Base-by-base conservation (phyloP, 2,329 filamentous ascomycete genomes). In the Alternaria sp. region DNA sequence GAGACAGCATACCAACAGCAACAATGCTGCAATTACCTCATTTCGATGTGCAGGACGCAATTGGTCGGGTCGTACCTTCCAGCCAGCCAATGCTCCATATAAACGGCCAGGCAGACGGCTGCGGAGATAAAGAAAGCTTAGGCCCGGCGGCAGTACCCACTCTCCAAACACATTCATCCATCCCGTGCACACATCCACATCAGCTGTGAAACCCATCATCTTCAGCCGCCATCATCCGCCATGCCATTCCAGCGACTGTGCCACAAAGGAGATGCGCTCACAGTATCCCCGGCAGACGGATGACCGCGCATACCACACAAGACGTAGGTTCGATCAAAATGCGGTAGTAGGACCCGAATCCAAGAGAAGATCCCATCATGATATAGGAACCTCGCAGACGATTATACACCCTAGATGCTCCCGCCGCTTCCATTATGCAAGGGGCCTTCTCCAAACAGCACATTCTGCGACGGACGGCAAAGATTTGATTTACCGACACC, bases 221-320 rank as follows among this genome's bases (percentile, higher is more conserved):
- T 49, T 40, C 54, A 57, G 28, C 44, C 55, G 21, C 30, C 13
- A 51, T 21, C 26, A 4, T 15, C 49, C 15, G 36, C 15, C 15
- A 40, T 40, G 15, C 36, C 36, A 3, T 40, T 40, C 15, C 36
- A 40, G 28, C 45, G 49, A 26, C 28, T 50, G 44, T 57, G 44
- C 55, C 45, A 57, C 55, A 50, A 8, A 49, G 55, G 45, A 57
- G 44, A 40, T 57, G 17, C 45, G 30, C 45, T 43, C 17, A 44
- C 30, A 46, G 21, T 10, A 36, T 3, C 43, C 15, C 3, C 44
- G 13, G 6, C 21, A 23, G 13, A 26, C 44, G 44, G 44, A 58
- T 43, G 46, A 51, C 56, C n/a, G 46, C 56, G 32, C 46, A 58
- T 6, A 25, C 32, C 15, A 17, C 30, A 36, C 45, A 30, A 40